Percentiles rank a stretch among this genome's conserved stretches.
Evolutionary conservation across 2,329 filamentous ascomycete species (phyloP).

Genomic region (Fusarium equiseti): DNA sequence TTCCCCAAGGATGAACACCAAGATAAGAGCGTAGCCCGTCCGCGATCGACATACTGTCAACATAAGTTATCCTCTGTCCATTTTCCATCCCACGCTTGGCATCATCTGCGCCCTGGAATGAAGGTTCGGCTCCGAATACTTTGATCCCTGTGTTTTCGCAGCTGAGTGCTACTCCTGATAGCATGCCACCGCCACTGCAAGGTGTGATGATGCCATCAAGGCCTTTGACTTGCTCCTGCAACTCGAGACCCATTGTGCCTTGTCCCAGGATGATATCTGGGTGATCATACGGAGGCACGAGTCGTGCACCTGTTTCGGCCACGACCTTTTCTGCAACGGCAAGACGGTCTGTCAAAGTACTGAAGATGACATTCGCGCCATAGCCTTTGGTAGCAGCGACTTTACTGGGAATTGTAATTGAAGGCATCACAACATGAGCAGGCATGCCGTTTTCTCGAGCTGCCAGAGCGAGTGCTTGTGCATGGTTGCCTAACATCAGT

Average conservation of each 20-base stretch:
- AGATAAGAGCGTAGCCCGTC: not conserved
- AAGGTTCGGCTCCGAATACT: constrained; percentile 1
- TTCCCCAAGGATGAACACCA: not conserved
- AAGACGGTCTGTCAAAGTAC: not conserved
- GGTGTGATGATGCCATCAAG: not conserved
- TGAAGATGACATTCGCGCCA: constrained; percentile 4
- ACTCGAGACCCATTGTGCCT: constrained; percentile 1
- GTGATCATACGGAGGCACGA: not conserved
- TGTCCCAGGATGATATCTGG: not conserved
- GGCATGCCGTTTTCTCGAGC: constrained; percentile 3
- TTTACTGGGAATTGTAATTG: not conserved
- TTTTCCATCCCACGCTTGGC: constrained; percentile 2
- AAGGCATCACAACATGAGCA: constrained; percentile 9
- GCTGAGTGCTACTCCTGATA: not conserved
- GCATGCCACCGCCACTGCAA: constrained; percentile 1
- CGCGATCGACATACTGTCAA: constrained; percentile 3
- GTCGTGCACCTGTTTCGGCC: not conserved
- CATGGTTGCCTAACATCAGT: not conserved
- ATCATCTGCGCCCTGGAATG: constrained; percentile 5
- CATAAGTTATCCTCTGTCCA: not conserved
- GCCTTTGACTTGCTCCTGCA: not conserved
- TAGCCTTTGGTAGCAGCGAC: constrained; percentile 6
- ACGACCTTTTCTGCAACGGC: not conserved
- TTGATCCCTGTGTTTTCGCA: constrained; percentile 3
- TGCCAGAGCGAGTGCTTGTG: constrained; percentile 1